These are phyloP conservation scores for Chalaropsis thielavioides DNA, from an alignment of 2,329 filamentous ascomycete genomes.

Conservation along the genomic window DNA sequence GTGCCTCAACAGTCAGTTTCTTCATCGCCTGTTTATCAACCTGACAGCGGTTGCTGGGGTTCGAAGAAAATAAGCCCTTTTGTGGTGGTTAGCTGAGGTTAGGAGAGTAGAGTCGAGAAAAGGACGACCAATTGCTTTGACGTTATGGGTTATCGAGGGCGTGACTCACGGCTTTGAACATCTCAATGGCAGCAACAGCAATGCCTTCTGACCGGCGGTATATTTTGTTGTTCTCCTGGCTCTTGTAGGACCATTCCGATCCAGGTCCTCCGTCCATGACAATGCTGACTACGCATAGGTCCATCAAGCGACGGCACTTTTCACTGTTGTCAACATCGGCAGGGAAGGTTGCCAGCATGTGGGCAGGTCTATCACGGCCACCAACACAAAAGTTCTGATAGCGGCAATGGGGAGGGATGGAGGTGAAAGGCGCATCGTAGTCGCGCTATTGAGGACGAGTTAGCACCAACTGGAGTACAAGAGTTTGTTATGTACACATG, in stretches of 20 bases:
- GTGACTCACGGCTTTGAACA: conserved; percentile 62
- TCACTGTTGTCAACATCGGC: conserved; percentile 55
- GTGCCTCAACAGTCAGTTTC: conserved; percentile 54
- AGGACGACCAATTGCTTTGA: too few relatives aligned
- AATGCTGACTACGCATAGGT: conserved; percentile 67
- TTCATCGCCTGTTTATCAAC: conserved; percentile 74
- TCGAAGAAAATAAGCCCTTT: conserved; percentile 70
- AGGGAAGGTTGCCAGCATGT: conserved; percentile 56
- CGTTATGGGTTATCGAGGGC: too few relatives aligned
- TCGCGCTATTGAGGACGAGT: conserved; percentile 30
- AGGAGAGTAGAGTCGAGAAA: too few relatives aligned
- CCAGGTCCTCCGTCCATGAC: conserved; percentile 80
- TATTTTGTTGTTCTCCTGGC: conserved; percentile 66
- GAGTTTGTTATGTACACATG: too few relatives aligned
- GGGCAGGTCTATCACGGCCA: conserved; percentile 56
- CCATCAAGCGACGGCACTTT: conserved; percentile 58
- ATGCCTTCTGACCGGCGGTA: conserved; percentile 82
- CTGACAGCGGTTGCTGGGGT: conserved; percentile 66
- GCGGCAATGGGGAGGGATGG: conserved; percentile 72
- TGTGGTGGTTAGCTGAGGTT: neutral
- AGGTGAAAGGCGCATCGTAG: conserved; percentile 39
- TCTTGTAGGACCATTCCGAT: conserved; percentile 83
- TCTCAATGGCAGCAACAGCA: conserved; percentile 62
- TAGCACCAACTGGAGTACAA: neutral
- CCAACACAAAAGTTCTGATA: conserved; percentile 80